Percentiles rank a stretch among this genome's conserved stretches.
Conservation (phyloP, 2,329 filamentous ascomycete species). For the Aspergillus pseudotamarii region DNA sequence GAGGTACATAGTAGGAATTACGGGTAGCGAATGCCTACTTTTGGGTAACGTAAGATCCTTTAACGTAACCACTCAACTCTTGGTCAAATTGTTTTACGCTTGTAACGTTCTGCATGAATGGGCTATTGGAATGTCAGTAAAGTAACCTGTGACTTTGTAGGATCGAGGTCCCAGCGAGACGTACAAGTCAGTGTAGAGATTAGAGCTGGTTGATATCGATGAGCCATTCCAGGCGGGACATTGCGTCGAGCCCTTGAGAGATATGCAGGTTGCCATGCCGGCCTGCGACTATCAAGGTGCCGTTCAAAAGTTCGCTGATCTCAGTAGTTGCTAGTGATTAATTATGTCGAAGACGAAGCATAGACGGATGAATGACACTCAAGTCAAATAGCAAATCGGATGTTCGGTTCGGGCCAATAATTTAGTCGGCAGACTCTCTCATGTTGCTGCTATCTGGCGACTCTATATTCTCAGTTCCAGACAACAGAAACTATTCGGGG, state of each 20-base stretch:
- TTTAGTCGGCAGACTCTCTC: conserved; percentile 9
- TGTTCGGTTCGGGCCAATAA: conserved; percentile 7
- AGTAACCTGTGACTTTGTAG: not conserved
- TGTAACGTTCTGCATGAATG: conserved; percentile 82
- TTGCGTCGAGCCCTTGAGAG: conserved; percentile 67
- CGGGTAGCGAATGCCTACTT: conserved; percentile 62
- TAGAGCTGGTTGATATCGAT: conserved; percentile 68
- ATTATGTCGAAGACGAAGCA: not conserved
- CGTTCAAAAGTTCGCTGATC: not conserved
- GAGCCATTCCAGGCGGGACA: conserved; percentile 74
- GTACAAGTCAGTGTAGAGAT: conserved; percentile 66
- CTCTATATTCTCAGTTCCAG: not conserved
- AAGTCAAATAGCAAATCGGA: conserved; percentile 1
- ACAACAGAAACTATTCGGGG: not conserved
- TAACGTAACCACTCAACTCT: conserved; percentile 69
- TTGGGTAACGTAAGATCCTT: conserved; percentile 71
- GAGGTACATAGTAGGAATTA: not conserved
- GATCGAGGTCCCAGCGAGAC: conserved; percentile 35
- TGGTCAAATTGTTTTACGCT: conserved; percentile 78
- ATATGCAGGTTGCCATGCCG: conserved; percentile 59
- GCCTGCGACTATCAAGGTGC: conserved; percentile 20
- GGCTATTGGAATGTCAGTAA: conserved; percentile 56
- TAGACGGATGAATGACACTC: not conserved
- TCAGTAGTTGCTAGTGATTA: not conserved
- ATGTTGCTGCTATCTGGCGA: conserved; percentile 13